Conservation (phyloP, 1,284 basidiomycete genomes). For the Naganishia sp. region DNA sequence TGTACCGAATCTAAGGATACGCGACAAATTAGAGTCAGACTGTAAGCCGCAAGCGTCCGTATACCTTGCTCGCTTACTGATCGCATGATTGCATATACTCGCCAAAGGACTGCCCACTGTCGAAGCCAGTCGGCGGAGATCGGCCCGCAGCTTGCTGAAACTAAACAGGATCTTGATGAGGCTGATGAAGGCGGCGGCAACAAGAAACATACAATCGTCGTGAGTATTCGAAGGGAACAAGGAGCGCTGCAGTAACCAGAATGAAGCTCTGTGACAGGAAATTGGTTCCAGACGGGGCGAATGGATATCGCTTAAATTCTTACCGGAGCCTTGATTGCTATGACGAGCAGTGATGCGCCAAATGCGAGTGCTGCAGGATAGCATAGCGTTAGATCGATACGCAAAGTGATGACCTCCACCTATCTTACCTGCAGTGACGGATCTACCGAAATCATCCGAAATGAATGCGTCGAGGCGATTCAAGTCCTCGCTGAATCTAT, state of each 20-base stretch:
- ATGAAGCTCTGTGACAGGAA: constrained; percentile 36
- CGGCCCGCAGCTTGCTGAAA: constrained; percentile 48
- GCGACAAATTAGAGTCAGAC: neutral
- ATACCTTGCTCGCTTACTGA: constrained; percentile 34
- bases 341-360: constrained; percentile 28
- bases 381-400: neutral
- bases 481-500: constrained; percentile 59
- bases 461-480: constrained; percentile 58
- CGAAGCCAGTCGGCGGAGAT: constrained; percentile 46
- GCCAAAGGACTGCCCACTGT: constrained; percentile 54
- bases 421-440: constrained; percentile 59
- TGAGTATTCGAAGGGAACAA: constrained; percentile 41
- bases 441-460: constrained; percentile 65
- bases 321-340: constrained; percentile 39
- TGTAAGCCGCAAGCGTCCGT: neutral
- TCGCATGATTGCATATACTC: constrained; percentile 54
- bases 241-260: constrained; percentile 38
- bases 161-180: constrained; percentile 26
- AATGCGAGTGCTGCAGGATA: constrained; percentile 10
- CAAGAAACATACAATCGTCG: constrained; percentile 36
- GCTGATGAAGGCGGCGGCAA: neutral
- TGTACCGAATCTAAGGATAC: constrained; percentile 35
- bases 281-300: neutral
- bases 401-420: neutral
- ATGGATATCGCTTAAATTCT: constrained; percentile 4